Conservation (phyloP, 352 stramenopile genomes). For the Phytophthora vignae region DNA sequence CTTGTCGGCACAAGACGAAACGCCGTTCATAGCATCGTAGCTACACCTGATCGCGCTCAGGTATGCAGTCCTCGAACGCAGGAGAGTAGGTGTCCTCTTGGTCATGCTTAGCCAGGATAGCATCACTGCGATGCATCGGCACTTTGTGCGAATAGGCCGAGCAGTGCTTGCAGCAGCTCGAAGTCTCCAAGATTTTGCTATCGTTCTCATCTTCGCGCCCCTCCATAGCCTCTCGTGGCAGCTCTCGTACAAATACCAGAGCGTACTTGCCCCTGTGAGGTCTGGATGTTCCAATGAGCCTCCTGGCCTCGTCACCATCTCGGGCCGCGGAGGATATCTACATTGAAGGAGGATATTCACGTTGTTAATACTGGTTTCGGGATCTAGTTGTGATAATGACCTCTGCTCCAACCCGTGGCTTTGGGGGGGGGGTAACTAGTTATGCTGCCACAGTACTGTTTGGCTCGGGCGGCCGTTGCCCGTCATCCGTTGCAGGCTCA, state of each 20-base stretch:
- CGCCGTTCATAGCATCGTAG: slow-evolving; percentile 95
- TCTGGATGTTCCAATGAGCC: slow-evolving; percentile 91
- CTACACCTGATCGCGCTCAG: slow-evolving; percentile 93
- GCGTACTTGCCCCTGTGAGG: slow-evolving; percentile 88
- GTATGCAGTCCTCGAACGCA: slow-evolving; percentile 85
- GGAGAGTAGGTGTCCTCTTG: slow-evolving; percentile 92
- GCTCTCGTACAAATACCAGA: slow-evolving; percentile 76
- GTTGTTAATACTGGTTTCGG: no score
- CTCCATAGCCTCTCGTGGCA: slow-evolving; percentile 79
- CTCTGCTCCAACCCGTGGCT: no score
- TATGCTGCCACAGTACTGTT: no score
- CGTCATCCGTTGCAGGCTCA: no score
- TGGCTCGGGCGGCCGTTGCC: no score
- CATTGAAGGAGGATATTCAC: no score
- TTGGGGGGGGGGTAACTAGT: no score
- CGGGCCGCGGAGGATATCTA: slow-evolving; percentile 95
- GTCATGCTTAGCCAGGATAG: slow-evolving; percentile 88
- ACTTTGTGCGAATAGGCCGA: slow-evolving; percentile 90
- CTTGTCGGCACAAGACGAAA: slow-evolving; percentile 91
- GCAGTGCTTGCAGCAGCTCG: slow-evolving; percentile 94
- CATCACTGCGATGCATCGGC: slow-evolving; percentile 82
- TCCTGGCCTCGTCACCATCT: slow-evolving; percentile 92
- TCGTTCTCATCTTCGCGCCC: slow-evolving; percentile 7
- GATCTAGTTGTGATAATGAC: no score
- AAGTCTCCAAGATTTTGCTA: slow-evolving; percentile 71